Evolutionary conservation across 2,329 filamentous ascomycete genomes (phyloP).

Genomic region (Hypoxylon sp.): DNA sequence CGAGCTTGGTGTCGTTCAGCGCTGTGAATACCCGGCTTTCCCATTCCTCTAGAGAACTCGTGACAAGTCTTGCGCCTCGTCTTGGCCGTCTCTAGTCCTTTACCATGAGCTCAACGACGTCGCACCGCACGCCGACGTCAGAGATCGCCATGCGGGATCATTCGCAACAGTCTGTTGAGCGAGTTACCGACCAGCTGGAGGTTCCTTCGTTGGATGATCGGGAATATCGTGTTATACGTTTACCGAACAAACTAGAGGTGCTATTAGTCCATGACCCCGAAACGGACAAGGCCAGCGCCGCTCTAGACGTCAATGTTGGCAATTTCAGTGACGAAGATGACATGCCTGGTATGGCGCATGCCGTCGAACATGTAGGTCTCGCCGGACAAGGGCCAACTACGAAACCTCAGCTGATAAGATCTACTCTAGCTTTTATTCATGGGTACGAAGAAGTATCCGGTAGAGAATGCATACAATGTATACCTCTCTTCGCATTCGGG

Average conservation of each 20-base stretch:
- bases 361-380: slow-evolving; percentile 83
- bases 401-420: slow-evolving; percentile 28
- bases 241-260: slow-evolving; percentile 90
- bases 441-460: slow-evolving; percentile 97
- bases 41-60: not conserved
- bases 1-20: slow-evolving; percentile 21
- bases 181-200: slow-evolving; percentile 54
- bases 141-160: slow-evolving; percentile 53
- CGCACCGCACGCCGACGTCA: slow-evolving; percentile 47
- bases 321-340: slow-evolving; percentile 93
- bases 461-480: slow-evolving; percentile 95
- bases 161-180: slow-evolving; percentile 54
- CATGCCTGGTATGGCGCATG: slow-evolving; percentile 96
- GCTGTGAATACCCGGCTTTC: slow-evolving; percentile 8
- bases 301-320: slow-evolving; percentile 95
- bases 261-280: slow-evolving; percentile 93
- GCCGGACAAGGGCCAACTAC: not conserved
- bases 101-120: slow-evolving; percentile 48
- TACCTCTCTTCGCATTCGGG: slow-evolving; percentile 93
- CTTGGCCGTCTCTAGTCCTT: slow-evolving; percentile 18
- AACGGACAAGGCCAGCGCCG: slow-evolving; percentile 96
- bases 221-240: slow-evolving; percentile 86
- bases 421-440: slow-evolving; percentile 83
- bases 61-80: slow-evolving; percentile 22
- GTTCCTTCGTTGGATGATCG: slow-evolving; percentile 76